These are phyloP conservation scores for slime mould (Dictyostelium discoideum) DNA, from an alignment of 78 protist species.

Conservation along the genomic window DNA sequence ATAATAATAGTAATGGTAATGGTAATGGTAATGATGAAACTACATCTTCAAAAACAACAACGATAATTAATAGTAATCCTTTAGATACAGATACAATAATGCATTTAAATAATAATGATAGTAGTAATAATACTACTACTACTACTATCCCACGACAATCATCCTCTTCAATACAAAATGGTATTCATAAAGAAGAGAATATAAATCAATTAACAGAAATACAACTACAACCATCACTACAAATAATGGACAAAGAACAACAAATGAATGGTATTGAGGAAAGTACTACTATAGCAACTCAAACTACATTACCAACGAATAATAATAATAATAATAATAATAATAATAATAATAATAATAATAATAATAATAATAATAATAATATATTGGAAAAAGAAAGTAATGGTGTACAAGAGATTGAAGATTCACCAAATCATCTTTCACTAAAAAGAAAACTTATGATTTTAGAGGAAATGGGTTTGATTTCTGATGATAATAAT, in stretches of 20 bases:
- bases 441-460: slow-evolving; percentile 6
- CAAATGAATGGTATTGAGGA: neutral
- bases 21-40: neutral
- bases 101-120: neutral
- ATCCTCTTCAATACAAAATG: neutral
- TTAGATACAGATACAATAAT: neutral
- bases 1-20: too few species aligned
- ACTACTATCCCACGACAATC: neutral
- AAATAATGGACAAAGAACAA: neutral
- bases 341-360: neutral
- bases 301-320: too few species aligned
- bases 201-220: neutral
- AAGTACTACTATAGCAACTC: too few species aligned
- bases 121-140: too few species aligned
- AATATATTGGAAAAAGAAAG: neutral
- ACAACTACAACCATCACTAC: neutral
- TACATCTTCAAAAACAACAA: neutral
- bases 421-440: neutral
- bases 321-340: too few species aligned
- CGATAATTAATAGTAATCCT: neutral
- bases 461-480: neutral
- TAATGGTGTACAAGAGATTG: neutral
- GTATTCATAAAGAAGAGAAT: neutral
- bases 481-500: neutral
- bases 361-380: neutral